These are phyloP conservation scores for Bauhinia variegata DNA, from an alignment of 306 rosid species.

Conservation along the genomic window DNA sequence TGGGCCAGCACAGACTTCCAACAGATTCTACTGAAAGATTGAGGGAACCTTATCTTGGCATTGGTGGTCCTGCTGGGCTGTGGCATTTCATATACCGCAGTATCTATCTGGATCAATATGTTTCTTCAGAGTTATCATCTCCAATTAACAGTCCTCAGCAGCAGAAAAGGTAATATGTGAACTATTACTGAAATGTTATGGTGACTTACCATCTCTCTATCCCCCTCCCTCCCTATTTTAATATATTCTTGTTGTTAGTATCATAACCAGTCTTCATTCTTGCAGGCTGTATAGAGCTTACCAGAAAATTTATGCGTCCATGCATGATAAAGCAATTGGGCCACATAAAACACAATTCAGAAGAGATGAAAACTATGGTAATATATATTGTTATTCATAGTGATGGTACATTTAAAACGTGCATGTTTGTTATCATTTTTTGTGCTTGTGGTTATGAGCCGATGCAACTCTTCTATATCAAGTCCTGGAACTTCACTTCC, in stretches of 20 bases:
- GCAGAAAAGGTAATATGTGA: slow-evolving; percentile 70
- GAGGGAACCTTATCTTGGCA: slow-evolving; percentile 54
- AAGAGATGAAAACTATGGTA: slow-evolving; percentile 94
- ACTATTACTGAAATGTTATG: not conserved
- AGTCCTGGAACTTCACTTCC: slow-evolving; percentile 15
- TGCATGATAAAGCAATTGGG: slow-evolving; percentile 87
- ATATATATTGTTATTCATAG: slow-evolving; percentile 25
- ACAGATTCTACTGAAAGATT: slow-evolving; percentile 71
- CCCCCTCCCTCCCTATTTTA: not conserved
- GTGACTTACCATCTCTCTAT: slow-evolving; percentile 8
- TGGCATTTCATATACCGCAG: slow-evolving; percentile 98
- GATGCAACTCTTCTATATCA: slow-evolving; percentile 23
- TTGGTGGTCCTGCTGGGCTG: slow-evolving; percentile 84
- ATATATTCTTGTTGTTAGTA: slow-evolving; percentile 9
- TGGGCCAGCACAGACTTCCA: slow-evolving; percentile 60
- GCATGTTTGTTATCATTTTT: slow-evolving; percentile 12
- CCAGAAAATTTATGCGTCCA: slow-evolving; percentile 79
- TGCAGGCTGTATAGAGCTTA: slow-evolving; percentile 86
- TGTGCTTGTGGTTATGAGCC: slow-evolving; percentile 8
- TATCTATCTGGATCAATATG: slow-evolving; percentile 88
- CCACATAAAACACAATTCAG: slow-evolving; percentile 93
- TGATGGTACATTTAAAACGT: slow-evolving; percentile 23
- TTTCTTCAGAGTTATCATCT: slow-evolving; percentile 84
- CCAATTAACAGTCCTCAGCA: slow-evolving; percentile 69
- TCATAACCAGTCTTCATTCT: slow-evolving; percentile 39